Evolutionary conservation across 164 flowering plant genomes (phyloP).

Genomic region (Houttuynia cordata): DNA sequence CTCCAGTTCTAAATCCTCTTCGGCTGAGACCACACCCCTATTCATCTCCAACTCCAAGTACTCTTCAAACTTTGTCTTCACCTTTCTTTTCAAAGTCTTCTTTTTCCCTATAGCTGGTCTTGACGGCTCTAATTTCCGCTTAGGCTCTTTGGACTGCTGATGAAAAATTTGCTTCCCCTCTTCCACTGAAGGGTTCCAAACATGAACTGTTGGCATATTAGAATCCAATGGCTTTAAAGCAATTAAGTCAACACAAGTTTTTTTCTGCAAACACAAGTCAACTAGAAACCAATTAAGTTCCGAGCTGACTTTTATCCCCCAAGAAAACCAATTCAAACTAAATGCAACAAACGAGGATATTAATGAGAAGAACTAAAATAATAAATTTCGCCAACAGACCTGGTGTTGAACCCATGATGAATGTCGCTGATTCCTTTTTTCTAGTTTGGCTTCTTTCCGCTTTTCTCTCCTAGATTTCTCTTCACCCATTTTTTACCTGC

Average conservation of each 20-base stretch:
- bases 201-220: constrained; percentile 1
- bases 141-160: constrained; percentile 4
- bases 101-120: constrained; percentile 4
- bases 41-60: constrained; percentile 40
- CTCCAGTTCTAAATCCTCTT: constrained; percentile 64
- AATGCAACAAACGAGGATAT: background rate
- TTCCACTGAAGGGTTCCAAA: background rate
- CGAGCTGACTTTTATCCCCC: too few species aligned
- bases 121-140: constrained; percentile 4
- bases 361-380: background rate
- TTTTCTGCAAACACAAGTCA: constrained; percentile 16
- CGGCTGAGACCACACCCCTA: constrained; percentile 19
- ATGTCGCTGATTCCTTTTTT: constrained; percentile 23
- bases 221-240: background rate
- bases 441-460: constrained; percentile 41
- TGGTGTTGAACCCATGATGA: constrained; percentile 39
- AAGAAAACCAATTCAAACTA: background rate
- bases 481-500: background rate
- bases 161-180: constrained; percentile 3
- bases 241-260: constrained; percentile 13
- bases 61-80: constrained; percentile 58
- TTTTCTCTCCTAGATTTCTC: constrained; percentile 34
- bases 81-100: constrained; percentile 19
- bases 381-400: constrained; percentile 13
- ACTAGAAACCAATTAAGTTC: too few species aligned